Base-by-base conservation (phyloP, 1,284 basidiomycete genomes). In the Leccinum fallax region DNA sequence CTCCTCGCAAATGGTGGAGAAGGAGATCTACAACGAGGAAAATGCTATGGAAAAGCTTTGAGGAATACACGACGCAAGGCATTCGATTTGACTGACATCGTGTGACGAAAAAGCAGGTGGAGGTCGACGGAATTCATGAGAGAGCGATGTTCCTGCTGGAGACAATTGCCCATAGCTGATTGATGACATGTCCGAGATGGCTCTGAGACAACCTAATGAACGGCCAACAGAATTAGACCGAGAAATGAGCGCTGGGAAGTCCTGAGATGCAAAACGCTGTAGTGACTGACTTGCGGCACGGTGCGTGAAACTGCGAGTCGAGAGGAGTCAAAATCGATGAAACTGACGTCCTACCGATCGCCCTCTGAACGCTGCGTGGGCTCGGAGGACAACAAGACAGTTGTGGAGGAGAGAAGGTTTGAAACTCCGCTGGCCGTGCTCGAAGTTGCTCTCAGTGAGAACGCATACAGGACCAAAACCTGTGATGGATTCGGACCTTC, bases 1-100 rank as follows among this genome's bases (percentile, higher is more conserved):
- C 78, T 74, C 62, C 83, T 78, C 57, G 79, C 15, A 26, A 74
- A 74, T 43, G 76, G 68, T 55, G 85, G 83, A 55, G 84, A 83
- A 57, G 79, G 79, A 57, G 78, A 81, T 69, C 76, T 77, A 58
- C 78, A 80, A 63, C 79, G 79, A 54, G 73, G 49, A 62, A 72
- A 65, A 79, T 82, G 68, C 81, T 80, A 65, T 77, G 77, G 53
- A 66, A 72, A 61, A 69, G 65, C 57, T 71, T 65, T 71, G 64
- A 73, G 66, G 68, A 38, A 61, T 59, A 60, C 65, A 63, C 55
- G 61, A 55, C 63, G 24, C 54, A 63, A 61, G 46, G 56, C 43
- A 61, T 60, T 64, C 57, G 63, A 75, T 74, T 63, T 62, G 58
- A 77, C 72, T 76, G 63, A 74, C 72, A 74, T 77, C 73, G 69